phyloP scores from a whole-genome alignment of 169 alveolate genomes.

The Cryptosporidium bovis region DNA sequence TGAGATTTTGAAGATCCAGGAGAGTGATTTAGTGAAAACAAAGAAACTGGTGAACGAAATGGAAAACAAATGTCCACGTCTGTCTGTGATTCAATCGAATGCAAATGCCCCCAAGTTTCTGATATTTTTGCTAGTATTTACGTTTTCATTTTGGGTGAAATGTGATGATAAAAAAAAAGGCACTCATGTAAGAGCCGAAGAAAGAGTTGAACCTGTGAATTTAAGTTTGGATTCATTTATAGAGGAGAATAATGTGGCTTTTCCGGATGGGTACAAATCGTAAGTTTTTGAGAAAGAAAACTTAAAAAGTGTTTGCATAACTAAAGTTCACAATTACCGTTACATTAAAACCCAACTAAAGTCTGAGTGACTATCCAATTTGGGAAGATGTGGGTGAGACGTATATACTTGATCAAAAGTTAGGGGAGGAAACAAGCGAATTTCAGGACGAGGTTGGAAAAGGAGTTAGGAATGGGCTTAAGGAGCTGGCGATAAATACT shows the following conservation, averaged over 20 bases:
- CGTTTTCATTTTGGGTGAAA: background rate
- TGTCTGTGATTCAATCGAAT: too few species aligned
- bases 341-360: background rate
- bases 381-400: conserved; percentile 56
- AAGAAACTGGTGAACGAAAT: too few species aligned
- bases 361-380: conserved; percentile 57
- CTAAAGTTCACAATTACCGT: background rate
- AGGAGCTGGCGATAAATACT: conserved; percentile 15
- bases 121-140: background rate
- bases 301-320: background rate
- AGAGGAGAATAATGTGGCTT: background rate
- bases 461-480: conserved; percentile 12
- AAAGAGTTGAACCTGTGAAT: conserved; percentile 37
- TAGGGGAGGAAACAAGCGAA: background rate
- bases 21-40: too few species aligned
- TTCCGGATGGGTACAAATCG: background rate
- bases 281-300: background rate
- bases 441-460: background rate
- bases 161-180: conserved; percentile 34
- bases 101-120: too few species aligned
- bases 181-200: conserved; percentile 55
- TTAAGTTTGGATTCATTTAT: conserved; percentile 7
- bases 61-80: too few species aligned
- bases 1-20: too few species aligned
- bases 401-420: background rate